These are phyloP conservation scores for Stachybotrys echinatus DNA, from an alignment of 2,329 filamentous ascomycete species.

Conservation along the genomic window DNA sequence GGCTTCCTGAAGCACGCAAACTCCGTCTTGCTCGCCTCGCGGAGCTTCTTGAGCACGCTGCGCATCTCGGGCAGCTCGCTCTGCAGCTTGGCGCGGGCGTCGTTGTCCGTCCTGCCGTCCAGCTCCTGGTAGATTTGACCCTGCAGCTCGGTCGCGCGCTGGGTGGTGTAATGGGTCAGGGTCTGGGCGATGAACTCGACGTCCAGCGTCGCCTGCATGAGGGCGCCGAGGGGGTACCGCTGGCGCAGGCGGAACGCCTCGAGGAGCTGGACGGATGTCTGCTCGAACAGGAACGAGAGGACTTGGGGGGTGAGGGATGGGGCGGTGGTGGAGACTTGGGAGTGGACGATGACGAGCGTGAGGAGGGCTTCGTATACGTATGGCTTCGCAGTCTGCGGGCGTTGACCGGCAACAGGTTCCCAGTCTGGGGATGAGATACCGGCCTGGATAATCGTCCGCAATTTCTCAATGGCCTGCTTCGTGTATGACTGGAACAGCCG, in stretches of 20 bases:
- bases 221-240: constrained; percentile 68
- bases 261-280: constrained; percentile 74
- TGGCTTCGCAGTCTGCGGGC: constrained; percentile 71
- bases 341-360: constrained; percentile 83
- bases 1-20: constrained; percentile 79
- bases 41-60: constrained; percentile 73
- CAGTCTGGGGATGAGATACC: constrained; percentile 70
- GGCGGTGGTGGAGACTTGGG: constrained; percentile 77
- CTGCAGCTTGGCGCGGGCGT: constrained; percentile 74
- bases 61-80: constrained; percentile 87
- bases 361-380: constrained; percentile 90
- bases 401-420: constrained; percentile 52
- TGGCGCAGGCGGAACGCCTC: constrained; percentile 66
- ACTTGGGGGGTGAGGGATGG: constrained; percentile 73
- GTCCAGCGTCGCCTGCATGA: constrained; percentile 97
- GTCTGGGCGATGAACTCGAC: constrained; percentile 97
- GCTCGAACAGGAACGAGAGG: constrained; percentile 80
- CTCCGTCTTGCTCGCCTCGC: constrained; percentile 77
- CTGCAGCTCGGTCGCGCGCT: constrained; percentile 74
- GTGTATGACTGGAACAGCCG: constrained; percentile 92
- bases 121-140: constrained; percentile 88
- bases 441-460: constrained; percentile 64
- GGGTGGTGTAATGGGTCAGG: constrained; percentile 81
- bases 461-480: constrained; percentile 62
- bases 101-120: constrained; percentile 83